A percentile compares a stretch with the other conserved stretches of the same genome.
These are phyloP conservation scores for Syzygium aqueum DNA, from an alignment of 345 rosid species.

Conservation along the genomic window DNA sequence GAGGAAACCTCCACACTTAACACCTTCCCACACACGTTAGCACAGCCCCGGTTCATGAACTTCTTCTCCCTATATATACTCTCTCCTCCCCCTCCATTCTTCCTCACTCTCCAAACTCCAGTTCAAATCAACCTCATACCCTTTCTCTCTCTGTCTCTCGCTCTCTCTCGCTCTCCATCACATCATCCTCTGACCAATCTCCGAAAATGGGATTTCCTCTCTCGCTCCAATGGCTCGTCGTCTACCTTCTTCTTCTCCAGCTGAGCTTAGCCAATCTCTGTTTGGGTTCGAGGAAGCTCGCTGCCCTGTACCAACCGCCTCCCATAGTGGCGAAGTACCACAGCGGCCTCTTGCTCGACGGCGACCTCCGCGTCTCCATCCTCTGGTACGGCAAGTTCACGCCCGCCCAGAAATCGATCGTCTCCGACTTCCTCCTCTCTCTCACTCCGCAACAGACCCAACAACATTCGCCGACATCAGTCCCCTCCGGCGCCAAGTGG, in stretches of 20 bases:
- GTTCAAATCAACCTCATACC: background rate
- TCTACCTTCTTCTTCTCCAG: background rate
- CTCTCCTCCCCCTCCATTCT: background rate
- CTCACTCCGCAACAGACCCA: background rate
- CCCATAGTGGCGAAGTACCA: conserved; percentile 20
- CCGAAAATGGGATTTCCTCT: background rate
- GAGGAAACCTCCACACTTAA: background rate
- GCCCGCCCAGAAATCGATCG: conserved; percentile 19
- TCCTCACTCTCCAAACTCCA: background rate
- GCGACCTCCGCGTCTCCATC: conserved; percentile 18
- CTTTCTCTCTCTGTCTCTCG: background rate
- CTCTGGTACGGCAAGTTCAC: conserved; percentile 30
- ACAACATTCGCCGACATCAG: background rate
- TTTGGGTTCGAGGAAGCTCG: background rate
- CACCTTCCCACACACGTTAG: background rate
- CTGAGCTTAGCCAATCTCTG: background rate
- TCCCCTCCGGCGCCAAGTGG: conserved; percentile 15
- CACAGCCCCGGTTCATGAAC: background rate
- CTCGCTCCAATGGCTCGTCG: background rate
- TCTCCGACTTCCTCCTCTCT: conserved; percentile 21
- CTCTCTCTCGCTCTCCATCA: too few relatives aligned
- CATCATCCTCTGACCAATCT: background rate
- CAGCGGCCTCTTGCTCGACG: conserved; percentile 22
- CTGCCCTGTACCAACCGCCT: conserved; percentile 7
- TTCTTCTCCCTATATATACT: background rate